A percentile compares a stretch with the other conserved stretches of the same genome.
Evolutionary conservation across 305 asterid genomes (phyloP).

Genomic region (Salvia sclarea): DNA sequence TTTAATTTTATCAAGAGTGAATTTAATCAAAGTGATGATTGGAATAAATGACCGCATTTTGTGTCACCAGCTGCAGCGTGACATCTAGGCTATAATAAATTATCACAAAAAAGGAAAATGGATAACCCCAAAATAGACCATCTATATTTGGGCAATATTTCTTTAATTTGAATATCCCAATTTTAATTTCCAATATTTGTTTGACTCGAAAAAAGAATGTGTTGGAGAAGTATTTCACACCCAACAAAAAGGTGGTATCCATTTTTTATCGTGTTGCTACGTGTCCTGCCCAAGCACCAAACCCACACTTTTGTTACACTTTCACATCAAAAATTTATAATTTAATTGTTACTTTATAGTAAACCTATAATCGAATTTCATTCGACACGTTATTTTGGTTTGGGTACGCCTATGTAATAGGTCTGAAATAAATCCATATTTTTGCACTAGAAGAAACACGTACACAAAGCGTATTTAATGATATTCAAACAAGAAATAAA

Average conservation of each 20-base stretch:
- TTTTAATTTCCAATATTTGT: background rate
- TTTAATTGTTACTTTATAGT: background rate
- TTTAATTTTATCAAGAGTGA: no score
- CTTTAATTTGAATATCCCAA: slow-evolving; percentile 16
- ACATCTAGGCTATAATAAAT: slow-evolving; percentile 35
- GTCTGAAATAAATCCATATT: background rate
- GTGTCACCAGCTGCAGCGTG: slow-evolving; percentile 27
- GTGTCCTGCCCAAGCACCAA: slow-evolving; percentile 30
- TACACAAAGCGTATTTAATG: background rate
- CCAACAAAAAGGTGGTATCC: background rate
- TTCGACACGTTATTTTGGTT: slow-evolving; percentile 15
- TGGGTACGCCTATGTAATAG: background rate
- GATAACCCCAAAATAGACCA: slow-evolving; percentile 25
- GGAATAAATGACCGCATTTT: slow-evolving; percentile 1
- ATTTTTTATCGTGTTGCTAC: slow-evolving; percentile 19
- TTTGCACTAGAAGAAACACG: background rate
- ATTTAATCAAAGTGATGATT: background rate
- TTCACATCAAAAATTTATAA: slow-evolving; percentile 20
- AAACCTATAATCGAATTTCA: slow-evolving; percentile 1
- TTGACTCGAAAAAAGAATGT: background rate
- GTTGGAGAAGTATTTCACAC: slow-evolving; percentile 1
- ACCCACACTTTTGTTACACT: slow-evolving; percentile 4
- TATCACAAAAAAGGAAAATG: slow-evolving; percentile 11
- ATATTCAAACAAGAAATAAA: no score
- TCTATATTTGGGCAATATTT: slow-evolving; percentile 12